Evolutionary conservation across 2,329 filamentous ascomycete genomes (phyloP).

Genomic region (Byssochlamys sp.): DNA sequence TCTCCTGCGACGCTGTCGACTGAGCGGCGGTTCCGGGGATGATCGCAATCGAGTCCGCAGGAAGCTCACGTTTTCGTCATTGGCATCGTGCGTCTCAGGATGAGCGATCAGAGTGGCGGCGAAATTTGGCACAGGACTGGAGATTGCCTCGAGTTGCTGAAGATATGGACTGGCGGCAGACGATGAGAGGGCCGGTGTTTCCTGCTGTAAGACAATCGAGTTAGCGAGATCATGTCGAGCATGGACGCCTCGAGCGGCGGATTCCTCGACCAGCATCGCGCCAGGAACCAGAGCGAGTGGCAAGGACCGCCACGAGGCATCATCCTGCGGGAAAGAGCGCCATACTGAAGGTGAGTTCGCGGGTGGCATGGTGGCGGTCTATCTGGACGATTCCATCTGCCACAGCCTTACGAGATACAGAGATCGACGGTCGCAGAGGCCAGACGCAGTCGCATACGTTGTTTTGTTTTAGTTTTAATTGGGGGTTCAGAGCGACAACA

Average conservation of each 20-base stretch:
- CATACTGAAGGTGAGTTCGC: conserved; percentile 36
- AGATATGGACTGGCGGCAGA: conserved; percentile 32
- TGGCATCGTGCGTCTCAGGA: conserved; percentile 34
- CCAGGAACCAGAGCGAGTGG: conserved; percentile 4
- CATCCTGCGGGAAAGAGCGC: conserved; percentile 9
- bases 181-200: conserved; percentile 17
- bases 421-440: neutral
- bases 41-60: conserved; percentile 33
- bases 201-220: conserved; percentile 11
- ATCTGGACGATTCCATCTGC: conserved; percentile 4
- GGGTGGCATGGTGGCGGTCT: conserved; percentile 28
- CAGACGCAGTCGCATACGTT: neutral
- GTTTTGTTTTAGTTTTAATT: neutral
- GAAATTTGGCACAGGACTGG: conserved; percentile 43
- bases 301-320: conserved; percentile 5
- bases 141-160: conserved; percentile 38
- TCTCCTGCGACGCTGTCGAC: conserved; percentile 24
- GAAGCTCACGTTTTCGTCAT: conserved; percentile 44
- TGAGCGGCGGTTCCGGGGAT: conserved; percentile 19
- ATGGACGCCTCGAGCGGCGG: neutral
- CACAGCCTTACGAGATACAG: neutral
- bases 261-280: neutral
- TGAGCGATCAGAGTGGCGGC: conserved; percentile 41
- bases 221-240: conserved; percentile 6
- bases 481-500: neutral